Conservation (phyloP, 371 early-diverging fungal species). For the Catenaria anguillulae region DNA sequence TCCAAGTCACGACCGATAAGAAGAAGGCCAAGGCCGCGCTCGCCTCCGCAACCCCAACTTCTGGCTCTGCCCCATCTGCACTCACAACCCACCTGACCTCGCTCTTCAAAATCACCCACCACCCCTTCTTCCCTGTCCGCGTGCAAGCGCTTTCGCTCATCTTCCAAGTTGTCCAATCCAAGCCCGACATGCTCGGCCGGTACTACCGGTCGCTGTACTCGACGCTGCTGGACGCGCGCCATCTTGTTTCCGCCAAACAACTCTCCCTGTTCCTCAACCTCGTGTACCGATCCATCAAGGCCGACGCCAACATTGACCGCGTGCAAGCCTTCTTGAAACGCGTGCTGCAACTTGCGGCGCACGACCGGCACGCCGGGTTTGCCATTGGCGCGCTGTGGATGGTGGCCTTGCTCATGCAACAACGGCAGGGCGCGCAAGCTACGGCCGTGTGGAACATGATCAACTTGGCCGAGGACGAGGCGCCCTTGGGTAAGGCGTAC, state of each 20-base stretch:
- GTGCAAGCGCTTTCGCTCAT: constrained; percentile 84
- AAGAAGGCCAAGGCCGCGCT: background rate
- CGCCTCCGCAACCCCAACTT: background rate
- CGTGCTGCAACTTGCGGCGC: constrained; percentile 58
- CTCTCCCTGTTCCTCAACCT: constrained; percentile 57
- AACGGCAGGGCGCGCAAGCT: no score
- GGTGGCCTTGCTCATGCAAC: constrained; percentile 18
- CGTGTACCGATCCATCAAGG: constrained; percentile 63
- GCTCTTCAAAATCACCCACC: constrained; percentile 73
- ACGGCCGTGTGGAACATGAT: constrained; percentile 40
- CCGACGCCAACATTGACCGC: constrained; percentile 51
- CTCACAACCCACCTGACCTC: constrained; percentile 65
- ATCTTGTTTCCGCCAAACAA: constrained; percentile 66
- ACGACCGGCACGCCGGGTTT: constrained; percentile 33
- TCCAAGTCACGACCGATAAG: background rate
- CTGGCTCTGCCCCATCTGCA: background rate
- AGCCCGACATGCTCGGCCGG: constrained; percentile 43
- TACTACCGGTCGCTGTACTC: constrained; percentile 81
- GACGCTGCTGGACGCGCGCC: constrained; percentile 67
- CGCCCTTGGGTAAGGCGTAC: constrained; percentile 26
- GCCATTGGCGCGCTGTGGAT: constrained; percentile 8
- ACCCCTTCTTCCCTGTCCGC: constrained; percentile 70
- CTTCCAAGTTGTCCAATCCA: constrained; percentile 44
- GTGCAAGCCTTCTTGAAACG: constrained; percentile 78
- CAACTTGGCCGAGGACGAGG: constrained; percentile 4